These are phyloP conservation scores for Poteriospumella lacustris DNA, from an alignment of 108 stramenopile species.

Conservation along the genomic window DNA sequence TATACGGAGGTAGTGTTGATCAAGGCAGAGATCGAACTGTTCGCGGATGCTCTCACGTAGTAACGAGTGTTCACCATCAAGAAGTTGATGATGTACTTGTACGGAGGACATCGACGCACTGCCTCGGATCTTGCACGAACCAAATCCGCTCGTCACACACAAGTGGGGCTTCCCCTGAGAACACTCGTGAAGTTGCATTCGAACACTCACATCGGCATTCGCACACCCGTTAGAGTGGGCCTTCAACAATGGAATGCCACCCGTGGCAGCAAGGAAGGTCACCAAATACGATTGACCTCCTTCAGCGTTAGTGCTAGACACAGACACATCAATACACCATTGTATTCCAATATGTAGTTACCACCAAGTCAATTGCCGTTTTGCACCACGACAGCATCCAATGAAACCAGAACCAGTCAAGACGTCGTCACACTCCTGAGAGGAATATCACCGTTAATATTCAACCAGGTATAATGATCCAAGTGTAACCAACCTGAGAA, in stretches of 20 bases:
- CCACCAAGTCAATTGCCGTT: conserved; percentile 72
- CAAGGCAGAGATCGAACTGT: conserved; percentile 57
- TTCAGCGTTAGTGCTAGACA: conserved; percentile 41
- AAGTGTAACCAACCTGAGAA: conserved; percentile 56
- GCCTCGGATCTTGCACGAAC: conserved; percentile 51
- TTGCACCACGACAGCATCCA: conserved; percentile 48
- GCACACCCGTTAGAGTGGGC: too few relatives aligned
- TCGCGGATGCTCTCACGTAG: conserved; percentile 61
- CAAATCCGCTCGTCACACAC: conserved; percentile 51
- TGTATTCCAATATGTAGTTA: conserved; percentile 51
- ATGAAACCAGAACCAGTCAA: conserved; percentile 58
- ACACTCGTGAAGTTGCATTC: conserved; percentile 55
- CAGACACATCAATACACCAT: conserved; percentile 38
- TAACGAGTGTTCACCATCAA: conserved; percentile 52
- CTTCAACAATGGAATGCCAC: conserved; percentile 56
- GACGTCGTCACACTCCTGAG: conserved; percentile 44
- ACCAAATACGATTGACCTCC: conserved; percentile 52
- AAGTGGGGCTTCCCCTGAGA: conserved; percentile 42
- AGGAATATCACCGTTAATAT: conserved; percentile 56
- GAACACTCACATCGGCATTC: too few relatives aligned
- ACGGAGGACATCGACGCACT: conserved; percentile 45
- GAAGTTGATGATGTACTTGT: conserved; percentile 50
- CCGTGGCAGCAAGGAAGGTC: conserved; percentile 59
- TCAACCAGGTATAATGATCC: conserved; percentile 66
- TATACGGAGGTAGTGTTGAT: conserved; percentile 53